Evolutionary conservation across 768 basidiomycete genomes (phyloP).

Genomic region (Serendipita indica): DNA sequence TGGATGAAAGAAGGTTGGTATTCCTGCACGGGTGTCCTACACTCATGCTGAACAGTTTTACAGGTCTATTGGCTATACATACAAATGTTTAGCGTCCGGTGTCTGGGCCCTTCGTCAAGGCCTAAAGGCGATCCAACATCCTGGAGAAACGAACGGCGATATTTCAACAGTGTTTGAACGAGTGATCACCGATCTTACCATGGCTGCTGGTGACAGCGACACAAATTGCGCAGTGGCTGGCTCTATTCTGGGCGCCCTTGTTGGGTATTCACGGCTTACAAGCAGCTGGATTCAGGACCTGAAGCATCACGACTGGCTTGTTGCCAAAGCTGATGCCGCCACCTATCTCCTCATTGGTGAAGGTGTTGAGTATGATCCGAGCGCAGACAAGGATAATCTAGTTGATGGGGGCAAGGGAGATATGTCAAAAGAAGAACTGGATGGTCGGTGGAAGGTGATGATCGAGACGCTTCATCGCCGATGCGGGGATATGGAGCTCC

Average conservation of each 20-base stretch:
- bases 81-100: constrained; percentile 3
- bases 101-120: constrained; percentile 5
- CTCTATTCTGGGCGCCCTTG: neutral
- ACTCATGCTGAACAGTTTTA: neutral
- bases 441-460: neutral
- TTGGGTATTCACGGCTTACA: neutral
- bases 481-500: neutral
- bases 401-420: neutral
- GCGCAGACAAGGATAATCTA: neutral
- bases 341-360: neutral
- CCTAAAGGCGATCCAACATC: neutral
- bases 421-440: constrained; percentile 1
- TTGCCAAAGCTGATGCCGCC: constrained; percentile 5
- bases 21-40: neutral
- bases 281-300: neutral
- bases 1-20: neutral
- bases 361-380: neutral
- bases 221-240: constrained; percentile 3
- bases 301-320: constrained; percentile 1
- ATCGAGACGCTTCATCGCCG: neutral
- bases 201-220: constrained; percentile 4
- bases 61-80: constrained; percentile 7
- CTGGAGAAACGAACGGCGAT: neutral
- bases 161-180: neutral
- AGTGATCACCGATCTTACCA: constrained; percentile 4